These are phyloP conservation scores for Psilocybe sp. DNA, from an alignment of 768 basidiomycete genomes.

Conservation along the genomic window DNA sequence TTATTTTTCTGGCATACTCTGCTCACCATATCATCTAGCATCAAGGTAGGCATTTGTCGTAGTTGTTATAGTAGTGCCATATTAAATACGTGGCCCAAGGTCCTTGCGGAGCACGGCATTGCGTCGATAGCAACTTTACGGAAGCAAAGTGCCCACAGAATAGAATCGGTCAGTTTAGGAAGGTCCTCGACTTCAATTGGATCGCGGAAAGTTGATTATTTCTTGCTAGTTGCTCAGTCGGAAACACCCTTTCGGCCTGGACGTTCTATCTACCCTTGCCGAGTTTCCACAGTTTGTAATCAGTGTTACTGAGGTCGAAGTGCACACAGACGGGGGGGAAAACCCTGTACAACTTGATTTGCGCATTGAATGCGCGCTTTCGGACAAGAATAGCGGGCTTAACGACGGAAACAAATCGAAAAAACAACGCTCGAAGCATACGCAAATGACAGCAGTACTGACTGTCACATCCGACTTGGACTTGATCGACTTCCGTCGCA, in stretches of 20 bases:
- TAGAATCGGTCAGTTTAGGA: slow-evolving; percentile 55
- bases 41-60: slow-evolving; percentile 26
- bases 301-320: slow-evolving; percentile 42
- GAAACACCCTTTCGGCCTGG: slow-evolving; percentile 69
- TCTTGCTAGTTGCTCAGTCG: slow-evolving; percentile 67
- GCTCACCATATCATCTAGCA: slow-evolving; percentile 13
- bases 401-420: slow-evolving; percentile 29
- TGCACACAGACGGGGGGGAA: slow-evolving; percentile 42
- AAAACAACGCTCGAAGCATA: slow-evolving; percentile 32
- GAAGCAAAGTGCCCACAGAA: slow-evolving; percentile 51
- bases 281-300: slow-evolving; percentile 69
- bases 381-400: slow-evolving; percentile 22
- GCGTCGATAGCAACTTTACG: slow-evolving; percentile 56
- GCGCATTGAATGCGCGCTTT: slow-evolving; percentile 54
- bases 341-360: slow-evolving; percentile 58
- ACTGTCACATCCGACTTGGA: slow-evolving; percentile 73
- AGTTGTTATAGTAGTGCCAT: neutral
- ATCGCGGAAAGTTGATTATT: neutral
- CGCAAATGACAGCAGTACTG: slow-evolving; percentile 69
- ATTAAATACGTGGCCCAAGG: slow-evolving; percentile 32
- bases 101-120: slow-evolving; percentile 74
- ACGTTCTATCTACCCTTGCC: slow-evolving; percentile 55
- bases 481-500: slow-evolving; percentile 78
- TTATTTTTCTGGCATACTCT: neutral
- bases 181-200: too few species aligned